Evolutionary conservation across 805 yeast genomes (phyloP).

Genomic region (Candida boidinii): DNA sequence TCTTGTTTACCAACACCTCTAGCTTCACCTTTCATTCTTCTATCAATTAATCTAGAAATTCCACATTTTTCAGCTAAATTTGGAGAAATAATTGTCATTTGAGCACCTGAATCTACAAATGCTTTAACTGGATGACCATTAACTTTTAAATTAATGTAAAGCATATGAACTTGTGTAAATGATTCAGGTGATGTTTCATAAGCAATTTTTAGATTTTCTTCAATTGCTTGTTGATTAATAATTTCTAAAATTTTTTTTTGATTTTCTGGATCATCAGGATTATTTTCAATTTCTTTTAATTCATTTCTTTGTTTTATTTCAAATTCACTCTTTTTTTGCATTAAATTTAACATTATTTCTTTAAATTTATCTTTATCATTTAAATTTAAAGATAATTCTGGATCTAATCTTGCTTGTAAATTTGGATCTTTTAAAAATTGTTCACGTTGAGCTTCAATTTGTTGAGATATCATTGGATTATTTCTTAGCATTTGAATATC

Average conservation of each 20-base stretch:
- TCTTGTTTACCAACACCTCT: conserved; percentile 81
- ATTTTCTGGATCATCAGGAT: conserved; percentile 65
- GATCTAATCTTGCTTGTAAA: conserved; percentile 16
- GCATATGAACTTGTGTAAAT: conserved; percentile 76
- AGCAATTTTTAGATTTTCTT: conserved; percentile 74
- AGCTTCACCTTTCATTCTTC: conserved; percentile 73
- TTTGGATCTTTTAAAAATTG: conserved; percentile 35
- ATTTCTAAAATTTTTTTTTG: conserved; percentile 59
- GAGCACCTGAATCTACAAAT: conserved; percentile 96
- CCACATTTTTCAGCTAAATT: conserved; percentile 66
- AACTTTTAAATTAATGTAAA: conserved; percentile 68
- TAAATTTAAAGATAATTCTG: conserved; percentile 12
- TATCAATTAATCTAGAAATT: conserved; percentile 66
- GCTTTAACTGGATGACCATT: conserved; percentile 82
- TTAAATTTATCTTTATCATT: conserved; percentile 18
- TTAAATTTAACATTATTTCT: conserved; percentile 25
- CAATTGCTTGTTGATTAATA: conserved; percentile 63
- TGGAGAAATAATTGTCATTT: conserved; percentile 76
- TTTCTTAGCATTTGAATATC: not conserved
- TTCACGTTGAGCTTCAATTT: conserved; percentile 42
- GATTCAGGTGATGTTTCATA: conserved; percentile 86
- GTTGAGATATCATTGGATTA: conserved; percentile 16
- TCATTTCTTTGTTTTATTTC: conserved; percentile 25
- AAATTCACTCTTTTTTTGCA: conserved; percentile 6
- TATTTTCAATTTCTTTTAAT: conserved; percentile 41